A percentile compares a stretch with the other conserved stretches of the same genome.
Conservation (phyloP, 495 filamentous ascomycete genomes). For the Daldinia caldariorum region DNA sequence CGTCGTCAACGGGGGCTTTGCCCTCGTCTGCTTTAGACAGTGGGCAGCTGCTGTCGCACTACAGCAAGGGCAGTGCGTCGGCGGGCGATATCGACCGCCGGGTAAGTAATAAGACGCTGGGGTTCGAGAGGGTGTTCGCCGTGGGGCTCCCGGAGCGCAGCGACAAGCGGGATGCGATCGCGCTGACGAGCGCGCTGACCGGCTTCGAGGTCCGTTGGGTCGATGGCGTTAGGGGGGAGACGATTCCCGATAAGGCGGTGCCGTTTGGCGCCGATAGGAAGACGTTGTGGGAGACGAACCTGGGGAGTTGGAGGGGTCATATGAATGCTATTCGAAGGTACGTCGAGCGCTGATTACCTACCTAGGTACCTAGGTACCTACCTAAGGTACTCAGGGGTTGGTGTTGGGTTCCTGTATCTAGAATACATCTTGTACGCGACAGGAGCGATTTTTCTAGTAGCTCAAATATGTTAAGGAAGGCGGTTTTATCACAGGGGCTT, state of each 20-base stretch:
- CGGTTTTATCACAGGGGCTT: too few relatives aligned
- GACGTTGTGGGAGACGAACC: constrained; percentile 37
- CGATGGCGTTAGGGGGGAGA: constrained; percentile 49
- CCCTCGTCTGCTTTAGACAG: not conserved
- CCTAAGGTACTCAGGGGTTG: too few relatives aligned
- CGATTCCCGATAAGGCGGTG: constrained; percentile 48
- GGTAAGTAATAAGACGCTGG: constrained; percentile 44
- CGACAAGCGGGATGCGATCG: constrained; percentile 54
- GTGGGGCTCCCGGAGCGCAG: constrained; percentile 52
- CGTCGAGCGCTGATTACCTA: constrained; percentile 11
- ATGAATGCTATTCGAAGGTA: constrained; percentile 49
- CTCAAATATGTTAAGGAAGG: not conserved
- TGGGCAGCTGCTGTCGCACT: too few relatives aligned
- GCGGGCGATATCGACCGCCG: constrained; percentile 25
- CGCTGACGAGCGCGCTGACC: constrained; percentile 45
- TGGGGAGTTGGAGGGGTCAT: constrained; percentile 55
- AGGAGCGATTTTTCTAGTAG: not conserved
- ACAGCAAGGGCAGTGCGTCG: constrained; percentile 9
- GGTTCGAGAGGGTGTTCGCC: constrained; percentile 50
- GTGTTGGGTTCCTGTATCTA: too few relatives aligned
- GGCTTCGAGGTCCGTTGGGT: constrained; percentile 52
- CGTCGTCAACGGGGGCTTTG: not conserved
- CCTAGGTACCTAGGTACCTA: too few relatives aligned
- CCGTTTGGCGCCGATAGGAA: constrained; percentile 32
- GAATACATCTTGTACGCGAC: not conserved